A percentile compares a stretch with the other conserved stretches of the same genome.
These are phyloP conservation scores for Porphyrellus cyaneotinctus DNA, from an alignment of 768 basidiomycete genomes.

Conservation along the genomic window DNA sequence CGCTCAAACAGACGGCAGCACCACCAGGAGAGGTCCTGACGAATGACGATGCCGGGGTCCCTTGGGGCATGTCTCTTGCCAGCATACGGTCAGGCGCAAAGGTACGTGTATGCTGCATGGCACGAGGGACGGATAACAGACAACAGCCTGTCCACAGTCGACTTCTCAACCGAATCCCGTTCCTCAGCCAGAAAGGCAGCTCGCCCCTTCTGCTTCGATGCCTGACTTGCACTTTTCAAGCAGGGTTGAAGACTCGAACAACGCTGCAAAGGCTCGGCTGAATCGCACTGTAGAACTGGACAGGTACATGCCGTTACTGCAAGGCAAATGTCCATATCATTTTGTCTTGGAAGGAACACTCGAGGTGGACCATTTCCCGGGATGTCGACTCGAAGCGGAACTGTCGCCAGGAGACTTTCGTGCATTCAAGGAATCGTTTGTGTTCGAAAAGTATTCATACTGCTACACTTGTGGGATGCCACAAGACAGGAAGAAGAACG, in stretches of 20 bases:
- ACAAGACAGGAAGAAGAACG: background rate
- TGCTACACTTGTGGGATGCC: background rate
- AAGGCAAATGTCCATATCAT: constrained; percentile 6
- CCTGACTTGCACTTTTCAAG: no score
- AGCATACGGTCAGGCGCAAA: background rate
- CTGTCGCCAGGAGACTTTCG: background rate
- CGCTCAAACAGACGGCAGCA: no score
- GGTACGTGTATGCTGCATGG: background rate
- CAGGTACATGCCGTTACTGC: constrained; percentile 1
- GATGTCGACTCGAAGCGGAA: background rate
- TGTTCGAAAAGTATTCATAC: background rate
- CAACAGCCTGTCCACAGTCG: background rate
- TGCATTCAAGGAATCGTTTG: background rate
- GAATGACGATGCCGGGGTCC: background rate
- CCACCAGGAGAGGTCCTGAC: background rate
- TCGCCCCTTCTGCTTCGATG: no score
- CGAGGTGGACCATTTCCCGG: background rate
- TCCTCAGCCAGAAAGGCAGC: no score
- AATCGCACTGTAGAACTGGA: background rate
- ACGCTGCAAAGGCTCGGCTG: background rate
- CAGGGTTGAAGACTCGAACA: background rate
- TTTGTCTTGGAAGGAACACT: background rate
- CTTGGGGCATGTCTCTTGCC: no score
- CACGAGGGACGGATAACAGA: background rate
- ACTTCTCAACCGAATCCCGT: background rate